Conservation (phyloP, 805 yeast genomes). For the Tetrapisispora pingtungensis region DNA sequence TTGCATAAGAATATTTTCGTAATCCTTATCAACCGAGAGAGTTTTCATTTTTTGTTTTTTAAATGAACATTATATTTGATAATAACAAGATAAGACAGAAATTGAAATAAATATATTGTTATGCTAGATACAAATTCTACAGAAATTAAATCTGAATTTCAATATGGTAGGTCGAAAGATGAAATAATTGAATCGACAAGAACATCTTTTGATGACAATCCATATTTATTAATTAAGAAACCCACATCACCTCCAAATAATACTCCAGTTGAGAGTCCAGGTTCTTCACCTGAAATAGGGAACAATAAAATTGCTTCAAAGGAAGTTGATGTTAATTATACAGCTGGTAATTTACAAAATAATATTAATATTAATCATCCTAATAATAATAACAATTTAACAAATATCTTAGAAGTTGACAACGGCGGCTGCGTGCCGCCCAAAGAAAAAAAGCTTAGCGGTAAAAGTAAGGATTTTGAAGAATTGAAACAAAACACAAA, state of each 20-base stretch:
- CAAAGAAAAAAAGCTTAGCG: conserved; percentile 2
- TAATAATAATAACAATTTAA: background rate
- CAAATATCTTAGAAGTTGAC: background rate
- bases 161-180: conserved; percentile 2
- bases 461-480: conserved; percentile 1
- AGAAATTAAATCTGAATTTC: background rate
- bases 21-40: too few relatives aligned
- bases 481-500: background rate
- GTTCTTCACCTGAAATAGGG: conserved; percentile 4
- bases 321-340: background rate
- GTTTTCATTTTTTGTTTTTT: too few relatives aligned
- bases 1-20: too few relatives aligned
- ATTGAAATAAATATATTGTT: background rate
- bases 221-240: conserved; percentile 11
- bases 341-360: background rate
- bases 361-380: background rate
- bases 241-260: conserved; percentile 23
- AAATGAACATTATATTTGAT: too few relatives aligned
- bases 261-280: conserved; percentile 21
- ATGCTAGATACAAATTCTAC: background rate
- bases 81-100: too few relatives aligned
- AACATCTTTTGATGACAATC: conserved; percentile 12
- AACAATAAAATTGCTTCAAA: background rate
- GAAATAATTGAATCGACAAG: conserved; percentile 11
- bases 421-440: conserved; percentile 7